Evolutionary conservation across 371 early-diverging fungal species (phyloP).

Genomic region (Saksenaea vasiformis): DNA sequence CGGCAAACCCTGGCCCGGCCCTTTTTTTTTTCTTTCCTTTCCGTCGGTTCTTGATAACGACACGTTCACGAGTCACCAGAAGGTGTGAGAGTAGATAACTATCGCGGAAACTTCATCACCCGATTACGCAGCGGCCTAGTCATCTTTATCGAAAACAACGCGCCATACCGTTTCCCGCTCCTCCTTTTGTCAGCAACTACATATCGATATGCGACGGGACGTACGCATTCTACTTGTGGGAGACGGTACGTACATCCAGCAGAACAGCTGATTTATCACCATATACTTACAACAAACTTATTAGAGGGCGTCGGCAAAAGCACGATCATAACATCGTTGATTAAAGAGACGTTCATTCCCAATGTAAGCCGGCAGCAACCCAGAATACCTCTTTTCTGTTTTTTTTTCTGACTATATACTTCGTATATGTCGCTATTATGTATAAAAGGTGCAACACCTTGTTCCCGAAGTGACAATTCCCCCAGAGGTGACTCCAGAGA

Average conservation of each 20-base stretch:
- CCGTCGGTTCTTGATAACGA: not conserved
- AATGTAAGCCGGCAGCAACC: slow-evolving; percentile 64
- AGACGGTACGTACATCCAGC: slow-evolving; percentile 70
- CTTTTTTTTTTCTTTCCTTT: not conserved
- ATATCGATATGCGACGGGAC: slow-evolving; percentile 76
- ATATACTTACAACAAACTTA: not conserved
- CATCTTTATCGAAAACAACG: slow-evolving; percentile 4
- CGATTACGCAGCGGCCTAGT: not conserved
- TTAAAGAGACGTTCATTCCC: slow-evolving; percentile 92
- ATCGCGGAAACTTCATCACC: slow-evolving; percentile 5
- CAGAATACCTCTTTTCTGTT: not conserved
- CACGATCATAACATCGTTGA: slow-evolving; percentile 92
- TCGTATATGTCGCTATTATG: not conserved
- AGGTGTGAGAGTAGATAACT: not conserved
- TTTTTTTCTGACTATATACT: not conserved
- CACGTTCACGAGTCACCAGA: slow-evolving; percentile 6
- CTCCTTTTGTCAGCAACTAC: slow-evolving; percentile 3
- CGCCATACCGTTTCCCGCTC: slow-evolving; percentile 12
- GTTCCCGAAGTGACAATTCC: slow-evolving; percentile 98
- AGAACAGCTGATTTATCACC: not conserved
- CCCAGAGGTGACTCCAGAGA: slow-evolving; percentile 95
- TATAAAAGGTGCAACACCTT: slow-evolving; percentile 88
- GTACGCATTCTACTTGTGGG: slow-evolving; percentile 90
- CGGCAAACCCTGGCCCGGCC: slow-evolving; percentile 1
- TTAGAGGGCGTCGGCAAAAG: slow-evolving; percentile 94